Evolutionary conservation across 805 yeast species (phyloP).

Genomic region (Cyberlindnera petersonii): DNA sequence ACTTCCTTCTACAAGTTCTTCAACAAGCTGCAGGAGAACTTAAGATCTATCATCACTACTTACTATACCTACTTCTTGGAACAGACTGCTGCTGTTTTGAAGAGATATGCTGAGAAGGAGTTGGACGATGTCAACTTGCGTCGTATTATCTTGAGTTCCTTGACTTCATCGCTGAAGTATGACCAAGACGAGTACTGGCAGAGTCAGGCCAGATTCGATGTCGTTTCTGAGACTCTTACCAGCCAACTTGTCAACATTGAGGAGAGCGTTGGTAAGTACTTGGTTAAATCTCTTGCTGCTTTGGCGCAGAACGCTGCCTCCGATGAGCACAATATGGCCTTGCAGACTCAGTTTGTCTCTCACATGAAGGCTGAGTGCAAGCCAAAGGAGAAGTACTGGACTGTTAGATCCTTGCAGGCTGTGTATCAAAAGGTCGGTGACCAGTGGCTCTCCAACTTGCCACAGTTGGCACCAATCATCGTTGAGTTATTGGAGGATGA

Average conservation of each 20-base stretch:
- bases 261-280: conserved; percentile 68
- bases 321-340: conserved; percentile 67
- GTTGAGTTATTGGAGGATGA: conserved; percentile 96
- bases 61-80: conserved; percentile 86
- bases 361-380: conserved; percentile 64
- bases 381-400: conserved; percentile 68
- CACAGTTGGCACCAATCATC: conserved; percentile 91
- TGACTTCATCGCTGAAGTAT: conserved; percentile 77
- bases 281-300: conserved; percentile 76
- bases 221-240: conserved; percentile 58
- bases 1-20: conserved; percentile 81
- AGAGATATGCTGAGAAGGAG: conserved; percentile 42
- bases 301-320: conserved; percentile 69
- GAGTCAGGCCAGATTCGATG: conserved; percentile 76
- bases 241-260: conserved; percentile 67
- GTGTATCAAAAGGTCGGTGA: conserved; percentile 92
- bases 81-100: conserved; percentile 54
- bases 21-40: conserved; percentile 75
- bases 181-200: conserved; percentile 97
- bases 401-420: conserved; percentile 71
- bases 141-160: conserved; percentile 67
- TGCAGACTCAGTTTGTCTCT: conserved; percentile 59
- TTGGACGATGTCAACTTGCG: conserved; percentile 53
- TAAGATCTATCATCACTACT: conserved; percentile 82
- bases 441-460: conserved; percentile 85